Base-by-base conservation (phyloP, 495 filamentous ascomycete species). In the Penicillium waksmanii region DNA sequence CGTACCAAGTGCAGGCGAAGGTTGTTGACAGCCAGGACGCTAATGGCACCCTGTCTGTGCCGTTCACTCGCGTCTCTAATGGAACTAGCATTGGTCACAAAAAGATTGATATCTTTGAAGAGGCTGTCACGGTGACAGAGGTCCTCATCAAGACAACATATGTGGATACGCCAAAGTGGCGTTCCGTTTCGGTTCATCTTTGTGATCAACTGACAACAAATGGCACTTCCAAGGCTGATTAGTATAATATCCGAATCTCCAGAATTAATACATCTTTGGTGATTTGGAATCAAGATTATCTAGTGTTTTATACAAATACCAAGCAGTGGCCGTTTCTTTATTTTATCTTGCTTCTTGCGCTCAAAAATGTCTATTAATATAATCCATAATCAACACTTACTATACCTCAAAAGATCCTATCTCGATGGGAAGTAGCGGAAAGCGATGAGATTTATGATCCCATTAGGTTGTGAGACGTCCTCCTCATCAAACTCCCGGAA, bases 401-500 rank as follows among this genome's bases (percentile, higher is more conserved):
- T 5, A 7, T 31, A 9, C 27, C 8, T 31, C 27, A 6, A 31
- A 31, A 31, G 27, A 9, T 31, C 36, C 36, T 13, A 9, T 13
- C 36, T 38, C 36, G 36, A 38, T 55, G 56, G 44, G 12, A 63
- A 48, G 31, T 35, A 63, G n/a, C 60, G 56, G 34, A 63, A 63
- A 8, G 60, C 60, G 27, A 63, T 27, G 13, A 63, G 51, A 12
- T 58, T 36, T 17, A 58, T 40, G 0, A 42, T 47, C 43, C n/a
- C 23, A 23, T 53, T 23, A 21, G 50, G 31, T 15, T 34, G 48
- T 53, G 44, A 68, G 59, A 73, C 19, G 31, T 64, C 43, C 21
- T 27, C 23, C 46, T 48, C 46, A 12, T 48, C 9, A 69, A 63
- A 71, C 3, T 53, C 55, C 21, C 64, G 61, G 34, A 68, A 73